Percentiles rank a stretch among this genome's conserved stretches.
These are phyloP conservation scores for Barnettozyma siamensis DNA, from an alignment of 805 yeast species.

Conservation along the genomic window DNA sequence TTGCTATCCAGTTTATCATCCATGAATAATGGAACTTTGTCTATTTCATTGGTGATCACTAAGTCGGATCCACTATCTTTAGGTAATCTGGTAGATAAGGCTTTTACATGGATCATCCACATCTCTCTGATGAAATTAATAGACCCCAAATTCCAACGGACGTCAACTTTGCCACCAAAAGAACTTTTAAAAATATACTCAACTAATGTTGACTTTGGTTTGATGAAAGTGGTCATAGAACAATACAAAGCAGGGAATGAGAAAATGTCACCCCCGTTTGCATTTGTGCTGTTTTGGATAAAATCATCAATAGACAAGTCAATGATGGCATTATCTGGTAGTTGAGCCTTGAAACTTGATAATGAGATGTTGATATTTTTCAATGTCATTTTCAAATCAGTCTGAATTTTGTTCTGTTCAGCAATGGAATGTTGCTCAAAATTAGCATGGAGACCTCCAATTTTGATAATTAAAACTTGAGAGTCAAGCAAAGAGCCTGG, in stretches of 20 bases:
- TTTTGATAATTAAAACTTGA: slow-evolving; percentile 60
- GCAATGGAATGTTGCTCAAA: slow-evolving; percentile 41
- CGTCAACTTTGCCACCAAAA: slow-evolving; percentile 86
- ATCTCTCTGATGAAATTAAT: slow-evolving; percentile 86
- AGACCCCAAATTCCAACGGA: slow-evolving; percentile 92
- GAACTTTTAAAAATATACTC: slow-evolving; percentile 64
- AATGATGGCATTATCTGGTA: slow-evolving; percentile 44
- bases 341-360: slow-evolving; percentile 48
- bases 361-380: slow-evolving; percentile 63
- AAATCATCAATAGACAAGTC: slow-evolving; percentile 48
- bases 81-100: slow-evolving; percentile 57
- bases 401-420: slow-evolving; percentile 28
- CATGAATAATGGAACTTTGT: slow-evolving; percentile 22
- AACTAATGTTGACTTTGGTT: slow-evolving; percentile 43
- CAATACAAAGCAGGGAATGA: slow-evolving; percentile 72
- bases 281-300: slow-evolving; percentile 46
- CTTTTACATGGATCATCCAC: slow-evolving; percentile 81
- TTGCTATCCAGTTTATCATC: slow-evolving; percentile 34
- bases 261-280: slow-evolving; percentile 76
- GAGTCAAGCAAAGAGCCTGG: slow-evolving; percentile 79
- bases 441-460: slow-evolving; percentile 52
- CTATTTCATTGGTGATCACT: no score
- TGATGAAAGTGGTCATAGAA: slow-evolving; percentile 71
- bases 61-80: no score
- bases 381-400: slow-evolving; percentile 54